Evolutionary conservation across 2,329 filamentous ascomycete species (phyloP).

Genomic region (Fusarium acutatum): DNA sequence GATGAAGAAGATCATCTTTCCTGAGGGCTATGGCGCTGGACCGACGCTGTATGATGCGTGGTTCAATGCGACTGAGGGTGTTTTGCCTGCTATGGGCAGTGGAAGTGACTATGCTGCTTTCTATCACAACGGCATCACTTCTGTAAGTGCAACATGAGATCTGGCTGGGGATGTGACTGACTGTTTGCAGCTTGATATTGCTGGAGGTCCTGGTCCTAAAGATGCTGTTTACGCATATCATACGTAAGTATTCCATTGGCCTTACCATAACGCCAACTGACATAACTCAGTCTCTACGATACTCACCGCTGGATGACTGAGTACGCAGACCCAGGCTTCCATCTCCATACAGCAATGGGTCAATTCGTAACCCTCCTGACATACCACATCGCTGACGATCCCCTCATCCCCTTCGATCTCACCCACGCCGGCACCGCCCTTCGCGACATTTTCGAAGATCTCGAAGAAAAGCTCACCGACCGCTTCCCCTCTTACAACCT

Average conservation of each 20-base stretch:
- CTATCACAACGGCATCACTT: slow-evolving; percentile 25
- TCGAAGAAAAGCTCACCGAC: slow-evolving; percentile 16
- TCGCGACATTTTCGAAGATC: slow-evolving; percentile 18
- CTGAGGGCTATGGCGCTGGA: slow-evolving; percentile 11
- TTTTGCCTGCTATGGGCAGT: slow-evolving; percentile 19
- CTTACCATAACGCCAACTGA: not conserved
- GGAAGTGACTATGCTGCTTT: slow-evolving; percentile 29
- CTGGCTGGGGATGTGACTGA: not conserved
- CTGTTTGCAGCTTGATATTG: slow-evolving; percentile 8
- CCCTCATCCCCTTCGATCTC: slow-evolving; percentile 21
- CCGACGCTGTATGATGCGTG: slow-evolving; percentile 32
- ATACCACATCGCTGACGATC: slow-evolving; percentile 28
- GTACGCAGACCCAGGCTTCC: slow-evolving; percentile 60
- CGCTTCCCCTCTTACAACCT: not conserved
- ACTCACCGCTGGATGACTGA: slow-evolving; percentile 60
- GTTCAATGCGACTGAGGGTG: slow-evolving; percentile 29
- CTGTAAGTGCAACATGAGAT: not conserved
- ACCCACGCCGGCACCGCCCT: slow-evolving; percentile 11
- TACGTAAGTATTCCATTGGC: not conserved
- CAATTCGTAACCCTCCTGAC: slow-evolving; percentile 41
- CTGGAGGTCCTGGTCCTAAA: slow-evolving; percentile 22
- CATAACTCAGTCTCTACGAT: slow-evolving; percentile 15
- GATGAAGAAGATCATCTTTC: slow-evolving; percentile 34
- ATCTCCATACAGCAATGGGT: slow-evolving; percentile 58
- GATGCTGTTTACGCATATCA: slow-evolving; percentile 24